These are phyloP conservation scores for Botryosphaeria dothidea DNA, from an alignment of 2,329 filamentous ascomycete species.

Conservation along the genomic window DNA sequence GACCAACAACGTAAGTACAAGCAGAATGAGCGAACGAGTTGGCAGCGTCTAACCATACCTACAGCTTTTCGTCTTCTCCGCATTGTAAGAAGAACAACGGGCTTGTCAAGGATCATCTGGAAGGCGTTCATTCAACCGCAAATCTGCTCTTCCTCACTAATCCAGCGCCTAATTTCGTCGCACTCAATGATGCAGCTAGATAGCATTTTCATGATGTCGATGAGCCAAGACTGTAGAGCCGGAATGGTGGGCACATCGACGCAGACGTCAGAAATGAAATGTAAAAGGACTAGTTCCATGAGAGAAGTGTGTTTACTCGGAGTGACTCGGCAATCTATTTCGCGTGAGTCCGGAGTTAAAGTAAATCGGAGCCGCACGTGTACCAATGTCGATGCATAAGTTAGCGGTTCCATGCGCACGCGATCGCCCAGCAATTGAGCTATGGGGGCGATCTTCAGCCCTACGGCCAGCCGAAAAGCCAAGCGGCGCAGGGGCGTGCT, in stretches of 20 bases:
- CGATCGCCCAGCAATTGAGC: conserved; percentile 15
- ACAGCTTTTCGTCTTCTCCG: conserved; percentile 59
- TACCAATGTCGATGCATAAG: background rate
- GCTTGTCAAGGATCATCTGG: conserved; percentile 18
- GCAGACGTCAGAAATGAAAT: conserved; percentile 19
- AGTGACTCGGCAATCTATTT: background rate
- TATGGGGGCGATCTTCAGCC: conserved; percentile 17
- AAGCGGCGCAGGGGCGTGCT: conserved; percentile 15
- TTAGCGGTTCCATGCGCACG: conserved; percentile 1
- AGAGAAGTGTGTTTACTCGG: background rate
- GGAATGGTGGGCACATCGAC: conserved; percentile 19
- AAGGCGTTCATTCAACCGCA: conserved; percentile 19
- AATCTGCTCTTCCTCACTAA: conserved; percentile 12
- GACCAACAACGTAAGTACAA: conserved; percentile 91
- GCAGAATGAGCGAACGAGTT: background rate
- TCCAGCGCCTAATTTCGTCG: conserved; percentile 20
- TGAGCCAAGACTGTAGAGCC: conserved; percentile 20
- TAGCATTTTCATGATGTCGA: conserved; percentile 21
- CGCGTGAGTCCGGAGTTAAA: background rate
- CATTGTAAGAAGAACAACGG: conserved; percentile 42
- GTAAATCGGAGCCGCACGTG: background rate
- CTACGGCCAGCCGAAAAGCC: conserved; percentile 14
- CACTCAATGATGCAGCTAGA: conserved; percentile 19
- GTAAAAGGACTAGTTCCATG: conserved; percentile 20
- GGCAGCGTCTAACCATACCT: conserved; percentile 12